Evolutionary conservation across 495 filamentous ascomycete genomes (phyloP), one percentile per base, ranked within the genome.

Genomic region (Peziza echinospora): DNA sequence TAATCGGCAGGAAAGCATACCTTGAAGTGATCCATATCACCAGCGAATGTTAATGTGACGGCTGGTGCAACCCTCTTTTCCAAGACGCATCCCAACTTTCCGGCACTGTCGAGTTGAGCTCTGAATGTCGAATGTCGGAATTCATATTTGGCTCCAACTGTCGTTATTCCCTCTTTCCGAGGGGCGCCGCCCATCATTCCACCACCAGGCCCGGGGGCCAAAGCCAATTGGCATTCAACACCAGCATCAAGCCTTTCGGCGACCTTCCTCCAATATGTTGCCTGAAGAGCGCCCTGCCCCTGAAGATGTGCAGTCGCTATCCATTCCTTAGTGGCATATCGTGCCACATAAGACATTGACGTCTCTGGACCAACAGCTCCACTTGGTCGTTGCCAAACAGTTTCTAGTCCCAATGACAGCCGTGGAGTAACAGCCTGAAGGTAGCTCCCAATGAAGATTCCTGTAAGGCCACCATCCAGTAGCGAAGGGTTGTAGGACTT

Each of bases 161-260:
- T 80, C 47, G 89, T 84, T 43, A 80, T 71, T 40, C 91, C 91
- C 54, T 96, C 87, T 57, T 82, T 84, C 55, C 73, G 72, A 43
- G 72, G 60, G 19, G 72, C 70, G 51, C 76, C 77, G 59, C 81
- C 80, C 77, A 89, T 76, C 53, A 76, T 60, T 24, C 65, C 69
- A 41, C 68, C 67, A 23, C 63, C 58, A 26, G 63, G 49, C 40
- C 67, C 65, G 44, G 84, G 84, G 25, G 73, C 71, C 56, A 93
- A 78, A 52, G 81, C 73, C 46, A 99, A 73, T 60, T 87, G 92
- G 71, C 89, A 74, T 51, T 96, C 87, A 51, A 92, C 83, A 63
- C 91, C 91, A 48, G 84, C 86, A 64, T 94, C 86, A 24, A 99
- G 84, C 59, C 83, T 83, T 46, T 96, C 89, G n/a, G 84, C 84